Conservation (phyloP, 1,284 basidiomycete genomes). For the Sporisorium iseilematis-ciliati region DNA sequence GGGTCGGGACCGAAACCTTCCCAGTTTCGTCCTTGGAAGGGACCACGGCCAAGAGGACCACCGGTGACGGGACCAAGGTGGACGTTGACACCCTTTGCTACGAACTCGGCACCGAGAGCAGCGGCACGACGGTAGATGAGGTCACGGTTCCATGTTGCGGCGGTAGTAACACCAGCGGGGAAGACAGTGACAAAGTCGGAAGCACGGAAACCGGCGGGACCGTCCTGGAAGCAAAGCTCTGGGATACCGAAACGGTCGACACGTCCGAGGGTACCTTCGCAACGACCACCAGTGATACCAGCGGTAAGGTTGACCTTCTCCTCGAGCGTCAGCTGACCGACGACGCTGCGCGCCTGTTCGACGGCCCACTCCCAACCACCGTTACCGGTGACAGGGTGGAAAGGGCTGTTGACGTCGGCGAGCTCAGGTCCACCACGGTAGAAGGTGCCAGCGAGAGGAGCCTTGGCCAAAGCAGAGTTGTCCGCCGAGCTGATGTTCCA, state of each 20-base stretch:
- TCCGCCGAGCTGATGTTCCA: constrained; percentile 43
- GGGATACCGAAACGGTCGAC: constrained; percentile 48
- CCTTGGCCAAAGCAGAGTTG: constrained; percentile 34
- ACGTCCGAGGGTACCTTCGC: constrained; percentile 38
- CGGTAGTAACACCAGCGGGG: constrained; percentile 45
- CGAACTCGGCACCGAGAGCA: constrained; percentile 45
- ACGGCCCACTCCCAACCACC: constrained; percentile 46
- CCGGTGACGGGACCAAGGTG: constrained; percentile 67
- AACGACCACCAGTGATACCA: constrained; percentile 35
- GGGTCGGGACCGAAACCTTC: constrained; percentile 48
- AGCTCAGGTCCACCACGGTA: constrained; percentile 40
- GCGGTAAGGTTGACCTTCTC: constrained; percentile 53
- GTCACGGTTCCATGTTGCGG: constrained; percentile 48
- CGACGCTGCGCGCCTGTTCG: constrained; percentile 35
- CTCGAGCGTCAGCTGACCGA: constrained; percentile 42
- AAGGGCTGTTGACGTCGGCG: constrained; percentile 36
- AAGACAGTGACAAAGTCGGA: constrained; percentile 51
- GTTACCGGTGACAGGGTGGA: constrained; percentile 37
- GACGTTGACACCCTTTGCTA: constrained; percentile 45
- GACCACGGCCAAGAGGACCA: constrained; percentile 45
- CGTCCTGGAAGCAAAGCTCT: constrained; percentile 51
- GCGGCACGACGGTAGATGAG: constrained; percentile 36
- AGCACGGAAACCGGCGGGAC: constrained; percentile 46
- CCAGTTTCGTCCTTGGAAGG: constrained; percentile 45
- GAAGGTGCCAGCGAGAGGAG: constrained; percentile 34